These are phyloP conservation scores for Fusarium clavum DNA, from an alignment of 2,329 filamentous ascomycete genomes.

Conservation along the genomic window DNA sequence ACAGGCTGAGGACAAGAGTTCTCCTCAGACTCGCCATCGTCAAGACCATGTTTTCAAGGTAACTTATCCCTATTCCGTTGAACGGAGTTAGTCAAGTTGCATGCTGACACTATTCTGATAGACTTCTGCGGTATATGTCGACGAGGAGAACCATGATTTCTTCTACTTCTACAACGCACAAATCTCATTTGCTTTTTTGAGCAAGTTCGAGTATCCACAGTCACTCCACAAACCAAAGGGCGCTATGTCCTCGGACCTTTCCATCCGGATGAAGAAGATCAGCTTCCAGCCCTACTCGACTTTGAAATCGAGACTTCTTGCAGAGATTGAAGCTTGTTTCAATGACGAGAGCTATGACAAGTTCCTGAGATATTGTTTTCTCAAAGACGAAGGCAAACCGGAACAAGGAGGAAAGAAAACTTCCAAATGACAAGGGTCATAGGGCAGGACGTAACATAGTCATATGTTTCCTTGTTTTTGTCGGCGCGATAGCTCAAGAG, in stretches of 20 bases:
- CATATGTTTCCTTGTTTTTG: slow-evolving; percentile 1
- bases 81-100: no score
- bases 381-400: neutral
- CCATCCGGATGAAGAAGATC: slow-evolving; percentile 23
- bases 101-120: neutral
- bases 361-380: neutral
- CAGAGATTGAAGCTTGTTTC: slow-evolving; percentile 8
- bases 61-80: neutral
- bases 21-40: neutral
- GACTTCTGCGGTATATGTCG: slow-evolving; percentile 33
- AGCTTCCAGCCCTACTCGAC: slow-evolving; percentile 34
- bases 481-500: slow-evolving; percentile 10
- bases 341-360: neutral
- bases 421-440: neutral
- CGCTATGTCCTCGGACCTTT: slow-evolving; percentile 3
- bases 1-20: slow-evolving; percentile 27
- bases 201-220: slow-evolving; percentile 42
- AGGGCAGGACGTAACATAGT: neutral
- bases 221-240: slow-evolving; percentile 4
- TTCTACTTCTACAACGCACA: slow-evolving; percentile 40
- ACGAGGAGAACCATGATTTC: slow-evolving; percentile 34
- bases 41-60: slow-evolving; percentile 33
- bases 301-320: slow-evolving; percentile 23
- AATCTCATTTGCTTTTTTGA: slow-evolving; percentile 33
- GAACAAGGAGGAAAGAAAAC: neutral